These are phyloP conservation scores for Wickerhamiella parazyma DNA, from an alignment of 805 yeast genomes.

Conservation along the genomic window DNA sequence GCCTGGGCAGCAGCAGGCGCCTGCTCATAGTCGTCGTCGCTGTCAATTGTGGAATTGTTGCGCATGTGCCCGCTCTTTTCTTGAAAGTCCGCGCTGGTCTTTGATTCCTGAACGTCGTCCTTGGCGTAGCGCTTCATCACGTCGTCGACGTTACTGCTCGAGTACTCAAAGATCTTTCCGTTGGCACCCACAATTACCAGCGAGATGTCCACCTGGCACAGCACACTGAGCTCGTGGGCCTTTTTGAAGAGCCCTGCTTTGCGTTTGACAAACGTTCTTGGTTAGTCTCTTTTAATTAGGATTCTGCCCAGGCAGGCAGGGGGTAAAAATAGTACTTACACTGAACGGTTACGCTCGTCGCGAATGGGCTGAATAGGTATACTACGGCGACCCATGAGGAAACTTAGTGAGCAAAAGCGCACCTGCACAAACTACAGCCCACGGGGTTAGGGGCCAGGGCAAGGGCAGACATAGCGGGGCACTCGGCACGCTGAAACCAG, in stretches of 20 bases:
- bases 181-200: slow-evolving; percentile 77
- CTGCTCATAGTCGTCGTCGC: slow-evolving; percentile 13
- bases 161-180: slow-evolving; percentile 65
- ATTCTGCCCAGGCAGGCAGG: no score
- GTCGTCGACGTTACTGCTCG: slow-evolving; percentile 50
- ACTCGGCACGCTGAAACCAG: no score
- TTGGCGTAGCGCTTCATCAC: slow-evolving; percentile 32
- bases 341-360: slow-evolving; percentile 65
- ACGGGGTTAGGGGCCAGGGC: background rate
- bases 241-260: slow-evolving; percentile 82
- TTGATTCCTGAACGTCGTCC: slow-evolving; percentile 20
- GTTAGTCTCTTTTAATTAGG: background rate
- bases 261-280: slow-evolving; percentile 70
- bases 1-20: background rate
- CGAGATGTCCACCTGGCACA: slow-evolving; percentile 88
- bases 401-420: slow-evolving; percentile 6
- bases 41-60: background rate
- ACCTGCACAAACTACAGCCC: background rate
- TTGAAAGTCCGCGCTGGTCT: slow-evolving; percentile 19
- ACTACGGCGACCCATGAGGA: slow-evolving; percentile 85
- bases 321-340: slow-evolving; percentile 24
- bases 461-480: no score
- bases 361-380: slow-evolving; percentile 82
- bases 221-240: slow-evolving; percentile 73
- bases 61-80: slow-evolving; percentile 4